phyloP scores from a whole-genome alignment of 2,329 filamentous ascomycete genomes.

The Tolypocladium endophyticum region DNA sequence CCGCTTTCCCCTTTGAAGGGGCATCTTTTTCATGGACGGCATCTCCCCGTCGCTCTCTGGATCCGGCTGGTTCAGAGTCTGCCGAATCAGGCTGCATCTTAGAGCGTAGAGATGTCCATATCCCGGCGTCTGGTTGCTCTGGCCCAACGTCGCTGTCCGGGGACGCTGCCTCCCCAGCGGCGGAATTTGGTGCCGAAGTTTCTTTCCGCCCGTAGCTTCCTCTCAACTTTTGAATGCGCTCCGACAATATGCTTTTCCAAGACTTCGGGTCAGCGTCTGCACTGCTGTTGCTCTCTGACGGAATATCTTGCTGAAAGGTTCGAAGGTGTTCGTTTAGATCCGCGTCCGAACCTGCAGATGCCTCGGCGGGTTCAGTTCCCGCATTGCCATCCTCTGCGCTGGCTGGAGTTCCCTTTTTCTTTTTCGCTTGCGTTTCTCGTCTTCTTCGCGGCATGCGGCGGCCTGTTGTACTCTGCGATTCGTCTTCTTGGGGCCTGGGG shows the following conservation, averaged over 20 bases:
- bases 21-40: neutral
- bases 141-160: neutral
- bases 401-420: neutral
- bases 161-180: neutral
- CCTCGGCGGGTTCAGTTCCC: neutral
- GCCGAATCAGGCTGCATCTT: constrained; percentile 9
- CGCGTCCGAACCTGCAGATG: neutral
- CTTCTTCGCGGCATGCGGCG: neutral
- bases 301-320: neutral
- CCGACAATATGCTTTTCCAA: neutral
- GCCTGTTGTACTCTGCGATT: neutral
- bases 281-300: neutral
- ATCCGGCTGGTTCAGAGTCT: neutral
- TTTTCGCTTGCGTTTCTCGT: neutral
- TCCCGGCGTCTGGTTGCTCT: constrained; percentile 2
- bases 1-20: neutral
- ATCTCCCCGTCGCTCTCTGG: neutral
- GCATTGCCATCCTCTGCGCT: neutral
- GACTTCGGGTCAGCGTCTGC: neutral
- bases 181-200: neutral
- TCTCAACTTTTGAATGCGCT: neutral
- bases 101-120: constrained; percentile 18
- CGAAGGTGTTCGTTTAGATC: neutral
- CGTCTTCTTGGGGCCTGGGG: neutral
- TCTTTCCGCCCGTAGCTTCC: neutral